These are phyloP conservation scores for Alternaria ventricosa DNA, from an alignment of 2,329 filamentous ascomycete species.

Conservation along the genomic window DNA sequence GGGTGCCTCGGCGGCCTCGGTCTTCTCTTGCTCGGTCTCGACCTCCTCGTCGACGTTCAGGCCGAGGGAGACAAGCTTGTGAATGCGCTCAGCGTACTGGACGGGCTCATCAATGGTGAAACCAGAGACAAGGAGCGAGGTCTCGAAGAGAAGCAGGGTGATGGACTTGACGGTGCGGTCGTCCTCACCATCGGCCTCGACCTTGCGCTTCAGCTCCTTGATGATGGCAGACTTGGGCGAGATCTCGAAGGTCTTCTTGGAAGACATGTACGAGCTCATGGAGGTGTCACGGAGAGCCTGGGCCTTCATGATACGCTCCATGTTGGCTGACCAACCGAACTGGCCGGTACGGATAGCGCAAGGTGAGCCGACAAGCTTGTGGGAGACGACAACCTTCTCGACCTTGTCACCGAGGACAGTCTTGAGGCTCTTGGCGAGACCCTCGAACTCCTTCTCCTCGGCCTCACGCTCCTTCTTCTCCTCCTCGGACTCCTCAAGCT, in stretches of 20 bases:
- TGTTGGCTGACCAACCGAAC: constrained; percentile 99
- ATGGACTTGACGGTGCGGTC: constrained; percentile 99
- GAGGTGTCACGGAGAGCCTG: constrained; percentile 99
- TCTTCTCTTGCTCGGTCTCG: constrained; percentile 69
- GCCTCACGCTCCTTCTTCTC: constrained; percentile 96
- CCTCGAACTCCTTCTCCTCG: constrained; percentile 98
- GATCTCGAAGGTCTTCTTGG: constrained; percentile 99
- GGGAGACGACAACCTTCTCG: constrained; percentile 98
- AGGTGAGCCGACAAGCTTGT: constrained; percentile 94
- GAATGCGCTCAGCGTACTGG: constrained; percentile 97
- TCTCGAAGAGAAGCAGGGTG: constrained; percentile 98
- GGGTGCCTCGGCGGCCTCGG: constrained; percentile 61
- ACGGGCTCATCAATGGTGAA: constrained; percentile 99
- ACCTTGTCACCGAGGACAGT: constrained; percentile 99
- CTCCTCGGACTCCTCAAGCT: constrained; percentile 99
- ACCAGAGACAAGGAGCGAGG: constrained; percentile 94
- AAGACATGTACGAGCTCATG: constrained; percentile 99
- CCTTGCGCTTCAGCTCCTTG: constrained; percentile 99
- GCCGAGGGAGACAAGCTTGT: constrained; percentile 98
- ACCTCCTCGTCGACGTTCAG: constrained; percentile 96
- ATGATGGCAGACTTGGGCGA: constrained; percentile 98
- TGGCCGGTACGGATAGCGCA: constrained; percentile 99
- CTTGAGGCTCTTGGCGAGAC: constrained; percentile 95
- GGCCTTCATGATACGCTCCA: constrained; percentile 99
- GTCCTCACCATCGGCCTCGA: constrained; percentile 95